Evolutionary conservation across 2,329 filamentous ascomycete genomes (phyloP).

Genomic region (Cercospora zeina): DNA sequence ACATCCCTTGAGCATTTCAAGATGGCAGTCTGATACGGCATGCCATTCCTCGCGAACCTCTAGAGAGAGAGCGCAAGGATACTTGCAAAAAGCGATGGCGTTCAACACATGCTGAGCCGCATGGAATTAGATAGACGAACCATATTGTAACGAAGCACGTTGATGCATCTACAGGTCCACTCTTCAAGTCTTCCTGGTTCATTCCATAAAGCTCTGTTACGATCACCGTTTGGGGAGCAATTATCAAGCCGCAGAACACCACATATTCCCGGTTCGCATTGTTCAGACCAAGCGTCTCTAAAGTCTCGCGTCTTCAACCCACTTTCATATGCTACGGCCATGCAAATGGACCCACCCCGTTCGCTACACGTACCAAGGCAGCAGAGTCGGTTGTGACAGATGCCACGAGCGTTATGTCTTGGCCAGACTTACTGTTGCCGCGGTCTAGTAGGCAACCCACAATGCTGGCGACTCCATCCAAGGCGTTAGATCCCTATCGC

Average conservation of each 20-base stretch:
- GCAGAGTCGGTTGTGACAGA: neutral
- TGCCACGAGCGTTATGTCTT: neutral
- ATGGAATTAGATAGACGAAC: slow-evolving; percentile 36
- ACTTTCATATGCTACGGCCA: neutral
- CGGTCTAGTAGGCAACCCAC: neutral
- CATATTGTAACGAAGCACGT: slow-evolving; percentile 31
- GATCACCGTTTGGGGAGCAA: neutral
- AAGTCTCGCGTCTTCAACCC: neutral
- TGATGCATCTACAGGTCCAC: slow-evolving; percentile 10
- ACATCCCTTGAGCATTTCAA: slow-evolving; percentile 27
- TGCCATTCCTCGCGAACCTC: slow-evolving; percentile 24
- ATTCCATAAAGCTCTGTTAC: neutral
- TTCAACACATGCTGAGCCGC: slow-evolving; percentile 29
- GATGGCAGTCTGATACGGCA: slow-evolving; percentile 24
- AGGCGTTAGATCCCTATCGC: neutral
- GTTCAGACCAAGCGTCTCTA: neutral
- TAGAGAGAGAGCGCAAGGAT: slow-evolving; percentile 14
- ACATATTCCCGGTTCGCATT: neutral
- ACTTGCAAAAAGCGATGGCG: slow-evolving; percentile 34
- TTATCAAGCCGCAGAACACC: neutral
- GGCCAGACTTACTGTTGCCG: neutral
- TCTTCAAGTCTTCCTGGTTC: neutral
- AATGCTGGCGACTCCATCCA: neutral
- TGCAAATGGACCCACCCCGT: neutral
- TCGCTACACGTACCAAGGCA: neutral